Evolutionary conservation across 78 protist genomes (phyloP), one percentile per base, ranked within the genome.

Genomic region (Thecamonas trahens): DNA sequence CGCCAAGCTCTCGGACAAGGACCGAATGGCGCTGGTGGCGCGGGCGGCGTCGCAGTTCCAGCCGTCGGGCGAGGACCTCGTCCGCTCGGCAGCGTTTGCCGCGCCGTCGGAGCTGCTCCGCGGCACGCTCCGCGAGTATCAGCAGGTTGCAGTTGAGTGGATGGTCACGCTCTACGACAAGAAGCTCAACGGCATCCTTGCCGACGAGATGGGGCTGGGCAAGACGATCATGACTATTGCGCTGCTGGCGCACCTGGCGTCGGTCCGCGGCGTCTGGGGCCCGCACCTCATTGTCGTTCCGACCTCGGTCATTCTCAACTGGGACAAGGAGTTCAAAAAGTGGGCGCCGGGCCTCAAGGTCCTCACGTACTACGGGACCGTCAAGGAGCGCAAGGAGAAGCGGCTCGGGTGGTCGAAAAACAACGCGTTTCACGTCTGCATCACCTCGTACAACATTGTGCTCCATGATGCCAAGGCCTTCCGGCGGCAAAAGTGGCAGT

Each of bases 191-290:
- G 94, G 92, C 31, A 90, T 95, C 35, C 83, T 97, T 7, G 98
- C 98, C 0, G 99, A 97, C 74, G 99, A 97, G 55, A 75, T 79
- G 92, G 92, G 90, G 11, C 71, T 85, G 0, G 96, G 97, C 34
- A 96, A 96, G 76, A 95, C 98, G 4, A 59, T 97, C 47, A 79
- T 74, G 85, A 87, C 97, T 32, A 85, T 97, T 15, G 39, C 97
- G 15, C 26, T 91, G 74, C 61, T 97, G 3, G 98, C 97, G 37
- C 83, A 88, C 61, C 80, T 94, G 2, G 98, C 98, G 11, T 49
- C 62, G 18, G 90, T 78, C 62, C 37, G 55, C 4, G 77, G 76
- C 49, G 40, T 55, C 42, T 94, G 97, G 95, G 97, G 99, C 0
- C 96, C 95, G 4, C 96, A 95, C 50, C 79, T 91, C 31, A 71